Evolutionary conservation across 129 eudicot species (phyloP).

Genomic region (Apium graveolens): DNA sequence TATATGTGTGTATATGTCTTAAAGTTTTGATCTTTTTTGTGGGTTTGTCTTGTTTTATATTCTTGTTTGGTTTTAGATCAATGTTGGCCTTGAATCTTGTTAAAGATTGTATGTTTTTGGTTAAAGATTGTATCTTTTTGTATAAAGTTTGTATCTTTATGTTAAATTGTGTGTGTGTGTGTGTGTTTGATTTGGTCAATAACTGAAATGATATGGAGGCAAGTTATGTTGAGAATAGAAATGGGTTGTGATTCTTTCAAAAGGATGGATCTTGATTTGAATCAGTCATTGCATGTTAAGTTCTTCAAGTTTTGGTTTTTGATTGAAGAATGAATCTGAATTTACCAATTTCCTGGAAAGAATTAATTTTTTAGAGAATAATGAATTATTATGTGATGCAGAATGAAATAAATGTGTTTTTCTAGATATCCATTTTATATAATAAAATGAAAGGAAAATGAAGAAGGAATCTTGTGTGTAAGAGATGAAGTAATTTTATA

Average conservation of each 20-base stretch:
- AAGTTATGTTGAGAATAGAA: not conserved
- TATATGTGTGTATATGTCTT: not conserved
- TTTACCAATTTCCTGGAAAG: not conserved
- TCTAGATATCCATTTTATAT: not conserved
- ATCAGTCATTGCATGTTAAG: not conserved
- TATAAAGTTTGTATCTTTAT: too few relatives aligned
- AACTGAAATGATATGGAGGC: not conserved
- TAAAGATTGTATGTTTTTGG: not conserved
- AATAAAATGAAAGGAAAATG: not conserved
- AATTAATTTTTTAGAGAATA: not conserved
- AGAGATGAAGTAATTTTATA: not conserved
- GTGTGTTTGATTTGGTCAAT: not conserved
- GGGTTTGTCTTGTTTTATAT: not conserved
- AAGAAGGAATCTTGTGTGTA: not conserved
- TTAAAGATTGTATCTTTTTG: not conserved
- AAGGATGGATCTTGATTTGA: constrained; percentile 4
- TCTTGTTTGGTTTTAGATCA: not conserved
- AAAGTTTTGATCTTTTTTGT: constrained; percentile 5
- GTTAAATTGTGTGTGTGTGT: not conserved
- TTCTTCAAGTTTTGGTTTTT: not conserved
- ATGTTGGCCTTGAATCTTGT: not conserved
- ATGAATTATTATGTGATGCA: not conserved
- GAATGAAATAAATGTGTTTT: not conserved
- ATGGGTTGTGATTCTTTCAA: not conserved
- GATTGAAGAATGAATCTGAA: not conserved